These are phyloP conservation scores for Penicillium sp. DNA, from an alignment of 2,329 filamentous ascomycete genomes.

Conservation along the genomic window DNA sequence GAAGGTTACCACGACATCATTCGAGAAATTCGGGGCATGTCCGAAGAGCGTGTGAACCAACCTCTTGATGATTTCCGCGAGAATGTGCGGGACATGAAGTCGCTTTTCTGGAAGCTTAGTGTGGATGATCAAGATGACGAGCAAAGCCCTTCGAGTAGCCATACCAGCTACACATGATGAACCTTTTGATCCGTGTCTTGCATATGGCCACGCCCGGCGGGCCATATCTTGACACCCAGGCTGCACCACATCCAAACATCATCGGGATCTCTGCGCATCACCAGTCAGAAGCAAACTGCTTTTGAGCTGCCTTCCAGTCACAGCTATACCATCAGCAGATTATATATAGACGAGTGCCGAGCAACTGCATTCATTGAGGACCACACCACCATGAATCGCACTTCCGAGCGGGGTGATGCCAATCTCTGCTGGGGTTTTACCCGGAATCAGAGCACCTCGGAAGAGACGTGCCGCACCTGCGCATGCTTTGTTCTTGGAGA, in stretches of 20 bases:
- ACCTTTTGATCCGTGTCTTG: too few species aligned
- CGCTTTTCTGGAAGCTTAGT: conserved; percentile 67
- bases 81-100: conserved; percentile 72
- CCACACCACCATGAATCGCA: background rate
- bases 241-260: background rate
- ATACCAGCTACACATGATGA: conserved; percentile 6
- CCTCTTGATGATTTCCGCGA: conserved; percentile 56
- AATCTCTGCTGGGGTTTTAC: background rate
- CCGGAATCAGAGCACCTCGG: background rate
- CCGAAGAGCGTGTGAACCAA: conserved; percentile 70
- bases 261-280: background rate
- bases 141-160: conserved; percentile 26
- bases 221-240: background rate
- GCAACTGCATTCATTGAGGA: background rate
- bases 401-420: background rate
- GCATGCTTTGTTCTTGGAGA: background rate
- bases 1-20: conserved; percentile 74
- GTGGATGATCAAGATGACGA: conserved; percentile 48
- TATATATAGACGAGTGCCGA: background rate
- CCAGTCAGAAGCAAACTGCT: background rate
- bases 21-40: conserved; percentile 75
- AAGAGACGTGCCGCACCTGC: background rate
- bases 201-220: too few species aligned
- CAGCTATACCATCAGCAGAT: background rate
- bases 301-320: background rate